These are phyloP conservation scores for Colletotrichum tropicicola DNA, from an alignment of 2,329 filamentous ascomycete species.

Conservation along the genomic window DNA sequence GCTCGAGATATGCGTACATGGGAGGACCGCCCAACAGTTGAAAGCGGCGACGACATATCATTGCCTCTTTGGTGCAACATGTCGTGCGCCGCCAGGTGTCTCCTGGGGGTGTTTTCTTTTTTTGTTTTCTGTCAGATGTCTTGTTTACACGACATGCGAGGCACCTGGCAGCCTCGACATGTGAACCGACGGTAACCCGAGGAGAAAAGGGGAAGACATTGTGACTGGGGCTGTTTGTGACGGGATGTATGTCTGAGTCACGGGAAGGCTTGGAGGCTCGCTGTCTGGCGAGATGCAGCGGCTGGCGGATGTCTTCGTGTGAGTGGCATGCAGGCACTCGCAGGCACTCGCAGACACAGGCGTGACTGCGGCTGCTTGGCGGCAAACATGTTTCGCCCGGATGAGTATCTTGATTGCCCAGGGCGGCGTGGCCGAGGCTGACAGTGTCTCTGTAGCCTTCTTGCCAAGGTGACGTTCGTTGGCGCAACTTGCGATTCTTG, in stretches of 20 bases:
- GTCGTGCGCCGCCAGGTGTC: neutral
- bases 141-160: neutral
- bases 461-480: neutral
- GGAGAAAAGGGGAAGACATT: neutral
- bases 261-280: neutral
- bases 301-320: neutral
- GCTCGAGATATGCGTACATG: too few relatives aligned
- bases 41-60: neutral
- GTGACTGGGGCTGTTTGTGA: neutral
- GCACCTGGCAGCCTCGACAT: neutral
- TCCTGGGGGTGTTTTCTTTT: neutral
- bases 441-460: neutral
- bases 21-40: too few relatives aligned
- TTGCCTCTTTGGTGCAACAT: neutral
- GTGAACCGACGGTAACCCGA: neutral
- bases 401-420: neutral
- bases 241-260: neutral
- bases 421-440: neutral
- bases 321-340: neutral
- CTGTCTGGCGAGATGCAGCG: neutral
- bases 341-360: neutral
- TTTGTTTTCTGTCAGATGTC: neutral
- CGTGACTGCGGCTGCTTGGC: neutral
- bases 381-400: neutral
- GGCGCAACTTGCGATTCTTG: neutral